Evolutionary conservation across 805 yeast genomes (phyloP), one percentile per base, ranked within the genome.

Genomic region (Nakazawaea populi): DNA sequence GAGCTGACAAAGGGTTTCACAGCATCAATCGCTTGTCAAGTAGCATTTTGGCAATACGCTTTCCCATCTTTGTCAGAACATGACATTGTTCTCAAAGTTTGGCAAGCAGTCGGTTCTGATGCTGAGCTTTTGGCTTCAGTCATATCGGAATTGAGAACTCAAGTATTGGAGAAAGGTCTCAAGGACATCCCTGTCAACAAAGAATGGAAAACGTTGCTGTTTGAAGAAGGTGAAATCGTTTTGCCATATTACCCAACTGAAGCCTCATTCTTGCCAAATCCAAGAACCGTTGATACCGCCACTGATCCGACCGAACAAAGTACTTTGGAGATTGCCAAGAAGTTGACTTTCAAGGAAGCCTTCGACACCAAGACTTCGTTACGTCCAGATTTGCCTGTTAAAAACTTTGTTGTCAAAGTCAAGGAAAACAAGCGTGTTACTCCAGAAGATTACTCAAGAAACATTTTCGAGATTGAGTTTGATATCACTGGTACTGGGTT

Each of bases 391-490:
- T 74, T 89, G 55, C 89, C 97, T 27, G 85, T 87, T 47, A 75
- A 85, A 65, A 90, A 87, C 71, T 90, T 83, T 62, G 78, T 90
- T 47, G 95, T 90, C 51, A 89, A 85, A 67, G 97, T 92, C 49
- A 86, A 89, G 68, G 94, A 87, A 65, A 91, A 91, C 75, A 85
- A 83, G 72, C 82, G 98, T 61, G 85, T 92, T 55, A 92, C 98
- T 18, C 97, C 98, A 5, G 63, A 61, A 37, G 91, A 88, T 60
- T 92, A 92, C 69, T 89, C 88, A 55, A 88, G 98, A 73, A 87
- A 92, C 70, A 91, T 92, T 60, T 92, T 92, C 89, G 96, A 92
- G 65, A 86, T 92, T 59, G 98, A 92, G 71, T 89, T 92, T 58
- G 98, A 92, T 65, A 80, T 85, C 63, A 70, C 90, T 44, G 96